These are phyloP conservation scores for Marsdenia floribunda DNA, from an alignment of 257 asterid species.

Conservation along the genomic window DNA sequence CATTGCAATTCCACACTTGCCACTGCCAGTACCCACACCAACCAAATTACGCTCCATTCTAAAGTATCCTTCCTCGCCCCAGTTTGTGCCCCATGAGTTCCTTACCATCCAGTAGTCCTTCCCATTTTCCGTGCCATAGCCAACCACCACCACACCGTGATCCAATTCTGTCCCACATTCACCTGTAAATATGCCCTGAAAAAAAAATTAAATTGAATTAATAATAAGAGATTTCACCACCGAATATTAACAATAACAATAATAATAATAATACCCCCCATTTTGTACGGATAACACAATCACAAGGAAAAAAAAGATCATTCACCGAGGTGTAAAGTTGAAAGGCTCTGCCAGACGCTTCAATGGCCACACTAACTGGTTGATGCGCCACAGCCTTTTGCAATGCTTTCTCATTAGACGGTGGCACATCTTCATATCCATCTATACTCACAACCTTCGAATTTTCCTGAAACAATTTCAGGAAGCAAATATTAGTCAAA, in stretches of 20 bases:
- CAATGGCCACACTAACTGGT: constrained; percentile 81
- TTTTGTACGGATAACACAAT: background rate
- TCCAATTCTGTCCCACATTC: constrained; percentile 54
- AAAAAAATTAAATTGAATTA: too few species aligned
- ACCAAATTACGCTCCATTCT: constrained; percentile 47
- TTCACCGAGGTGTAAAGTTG: constrained; percentile 62
- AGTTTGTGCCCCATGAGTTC: constrained; percentile 75
- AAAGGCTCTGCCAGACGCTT: constrained; percentile 73
- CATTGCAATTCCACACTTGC: constrained; percentile 73
- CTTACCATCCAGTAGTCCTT: constrained; percentile 70
- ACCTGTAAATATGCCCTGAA: constrained; percentile 63
- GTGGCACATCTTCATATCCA: constrained; percentile 74
- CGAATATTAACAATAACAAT: background rate
- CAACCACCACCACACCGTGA: constrained; percentile 83
- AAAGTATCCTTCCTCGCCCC: constrained; percentile 86
- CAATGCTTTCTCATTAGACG: constrained; percentile 50
- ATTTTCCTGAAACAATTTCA: constrained; percentile 43
- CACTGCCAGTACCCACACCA: constrained; percentile 29
- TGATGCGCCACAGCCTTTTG: constrained; percentile 82
- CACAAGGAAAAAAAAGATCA: background rate
- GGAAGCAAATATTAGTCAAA: background rate
- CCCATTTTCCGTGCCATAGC: constrained; percentile 63
- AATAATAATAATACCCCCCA: background rate
- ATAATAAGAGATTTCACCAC: constrained; percentile 6
- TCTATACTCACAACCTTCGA: constrained; percentile 69